These are phyloP conservation scores for Prunus armeniaca DNA, from an alignment of 306 rosid genomes.

Conservation along the genomic window DNA sequence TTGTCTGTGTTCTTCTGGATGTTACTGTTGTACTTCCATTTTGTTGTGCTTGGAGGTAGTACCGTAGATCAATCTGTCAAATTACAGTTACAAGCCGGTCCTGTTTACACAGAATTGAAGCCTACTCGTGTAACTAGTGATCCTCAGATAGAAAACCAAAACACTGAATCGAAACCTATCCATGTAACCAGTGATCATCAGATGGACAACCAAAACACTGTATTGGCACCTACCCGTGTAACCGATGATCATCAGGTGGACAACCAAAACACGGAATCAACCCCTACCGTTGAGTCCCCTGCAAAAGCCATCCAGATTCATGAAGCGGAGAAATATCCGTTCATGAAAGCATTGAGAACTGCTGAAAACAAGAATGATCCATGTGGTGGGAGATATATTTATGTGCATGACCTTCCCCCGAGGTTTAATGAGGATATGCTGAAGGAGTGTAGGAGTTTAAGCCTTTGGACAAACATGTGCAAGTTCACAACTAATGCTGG, in stretches of 20 bases:
- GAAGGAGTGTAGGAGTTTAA: conserved; percentile 72
- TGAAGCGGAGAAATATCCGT: conserved; percentile 41
- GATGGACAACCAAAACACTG: background rate
- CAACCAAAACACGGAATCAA: background rate
- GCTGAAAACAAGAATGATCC: conserved; percentile 88
- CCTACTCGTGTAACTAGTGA: conserved; percentile 25
- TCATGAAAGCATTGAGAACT: conserved; percentile 66
- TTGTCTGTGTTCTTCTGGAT: conserved; percentile 77
- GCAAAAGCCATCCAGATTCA: background rate
- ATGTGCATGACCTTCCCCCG: conserved; percentile 82
- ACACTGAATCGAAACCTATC: background rate
- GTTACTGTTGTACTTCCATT: conserved; percentile 74
- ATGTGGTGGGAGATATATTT: conserved; percentile 95
- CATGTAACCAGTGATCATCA: background rate
- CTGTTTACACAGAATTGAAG: conserved; percentile 26
- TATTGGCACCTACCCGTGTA: background rate
- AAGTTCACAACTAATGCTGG: conserved; percentile 91
- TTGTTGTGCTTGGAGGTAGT: conserved; percentile 49
- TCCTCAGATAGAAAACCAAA: background rate
- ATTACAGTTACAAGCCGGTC: conserved; percentile 21
- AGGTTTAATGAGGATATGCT: conserved; percentile 96
- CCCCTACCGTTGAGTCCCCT: background rate
- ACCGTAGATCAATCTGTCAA: conserved; percentile 34
- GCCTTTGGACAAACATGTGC: conserved; percentile 97
- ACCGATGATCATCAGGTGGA: background rate